Percentiles rank a stretch among this genome's conserved stretches.
These are phyloP conservation scores for Guillardia theta DNA, from an alignment of 78 protist genomes.

Conservation along the genomic window DNA sequence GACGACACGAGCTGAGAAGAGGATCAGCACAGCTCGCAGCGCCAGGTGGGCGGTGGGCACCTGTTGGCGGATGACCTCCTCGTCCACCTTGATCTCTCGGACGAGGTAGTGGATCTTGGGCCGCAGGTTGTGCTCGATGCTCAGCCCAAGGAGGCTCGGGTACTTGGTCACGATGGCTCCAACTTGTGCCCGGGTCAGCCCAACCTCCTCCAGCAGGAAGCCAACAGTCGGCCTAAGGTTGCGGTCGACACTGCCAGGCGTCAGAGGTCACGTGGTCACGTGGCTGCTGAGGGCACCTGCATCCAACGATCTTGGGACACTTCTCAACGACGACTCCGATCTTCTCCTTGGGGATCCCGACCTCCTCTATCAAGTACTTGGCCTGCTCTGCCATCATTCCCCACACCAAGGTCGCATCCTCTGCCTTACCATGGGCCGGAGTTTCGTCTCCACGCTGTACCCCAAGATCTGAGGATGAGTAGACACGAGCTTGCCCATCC, in stretches of 20 bases:
- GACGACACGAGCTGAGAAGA: not conserved
- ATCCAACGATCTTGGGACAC: constrained; percentile 21
- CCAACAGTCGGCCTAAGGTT: not conserved
- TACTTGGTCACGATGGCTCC: not conserved
- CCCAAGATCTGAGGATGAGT: constrained; percentile 16
- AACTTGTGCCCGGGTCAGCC: not conserved
- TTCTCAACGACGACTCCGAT: not conserved
- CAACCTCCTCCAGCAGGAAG: not conserved
- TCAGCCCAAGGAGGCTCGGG: constrained; percentile 8
- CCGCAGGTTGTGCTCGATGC: constrained; percentile 2
- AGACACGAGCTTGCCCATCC: constrained; percentile 25
- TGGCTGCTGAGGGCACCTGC: too few relatives aligned
- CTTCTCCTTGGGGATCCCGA: not conserved
- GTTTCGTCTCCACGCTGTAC: not conserved
- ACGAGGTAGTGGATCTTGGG: not conserved
- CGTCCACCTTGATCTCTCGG: not conserved
- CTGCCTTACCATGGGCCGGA: not conserved
- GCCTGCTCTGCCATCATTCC: not conserved
- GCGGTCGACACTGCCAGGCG: constrained; percentile 14
- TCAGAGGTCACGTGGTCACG: too few relatives aligned
- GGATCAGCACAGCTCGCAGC: too few relatives aligned
- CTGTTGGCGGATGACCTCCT: not conserved
- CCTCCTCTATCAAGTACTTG: not conserved
- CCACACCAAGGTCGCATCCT: too few relatives aligned
- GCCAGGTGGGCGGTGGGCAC: too few relatives aligned